Conservation (phyloP, 2,329 filamentous ascomycete genomes). For the Colletotrichum godetiae region DNA sequence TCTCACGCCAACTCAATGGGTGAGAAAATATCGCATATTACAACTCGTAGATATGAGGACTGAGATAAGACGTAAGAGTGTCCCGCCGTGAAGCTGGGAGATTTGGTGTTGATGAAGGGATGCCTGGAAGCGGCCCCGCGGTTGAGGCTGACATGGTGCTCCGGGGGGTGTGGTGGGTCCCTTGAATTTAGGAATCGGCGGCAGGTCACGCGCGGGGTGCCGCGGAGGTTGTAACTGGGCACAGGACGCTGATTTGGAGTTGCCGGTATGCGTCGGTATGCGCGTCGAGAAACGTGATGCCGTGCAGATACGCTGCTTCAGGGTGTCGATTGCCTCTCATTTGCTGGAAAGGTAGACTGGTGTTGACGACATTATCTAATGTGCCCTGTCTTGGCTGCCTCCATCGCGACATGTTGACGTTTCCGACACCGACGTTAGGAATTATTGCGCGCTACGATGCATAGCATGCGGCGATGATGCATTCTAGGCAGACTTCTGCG, state of each 20-base stretch:
- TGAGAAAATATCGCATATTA: background rate
- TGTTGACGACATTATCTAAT: background rate
- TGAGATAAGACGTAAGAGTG: background rate
- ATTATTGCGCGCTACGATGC: background rate
- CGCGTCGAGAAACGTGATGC: constrained; percentile 35
- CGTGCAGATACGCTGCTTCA: background rate
- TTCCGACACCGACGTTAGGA: background rate
- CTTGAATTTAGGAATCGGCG: constrained; percentile 29
- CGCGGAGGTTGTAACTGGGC: constrained; percentile 7
- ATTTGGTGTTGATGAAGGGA: constrained; percentile 13
- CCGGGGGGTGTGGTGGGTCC: constrained; percentile 24
- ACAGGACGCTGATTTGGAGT: background rate
- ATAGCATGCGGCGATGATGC: background rate
- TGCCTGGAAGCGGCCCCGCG: constrained; percentile 12
- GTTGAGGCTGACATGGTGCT: constrained; percentile 19
- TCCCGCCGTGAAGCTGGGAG: background rate
- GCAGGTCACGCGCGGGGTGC: constrained; percentile 24
- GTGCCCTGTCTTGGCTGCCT: background rate
- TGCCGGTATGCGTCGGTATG: constrained; percentile 3
- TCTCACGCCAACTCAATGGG: background rate
- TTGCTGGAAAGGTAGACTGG: background rate
- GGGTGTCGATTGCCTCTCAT: too few relatives aligned
- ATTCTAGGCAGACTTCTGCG: background rate
- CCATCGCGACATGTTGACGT: background rate
- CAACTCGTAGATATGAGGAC: background rate